Base-by-base conservation (phyloP, 1,284 basidiomycete genomes). In the Pterulicium gracile region DNA sequence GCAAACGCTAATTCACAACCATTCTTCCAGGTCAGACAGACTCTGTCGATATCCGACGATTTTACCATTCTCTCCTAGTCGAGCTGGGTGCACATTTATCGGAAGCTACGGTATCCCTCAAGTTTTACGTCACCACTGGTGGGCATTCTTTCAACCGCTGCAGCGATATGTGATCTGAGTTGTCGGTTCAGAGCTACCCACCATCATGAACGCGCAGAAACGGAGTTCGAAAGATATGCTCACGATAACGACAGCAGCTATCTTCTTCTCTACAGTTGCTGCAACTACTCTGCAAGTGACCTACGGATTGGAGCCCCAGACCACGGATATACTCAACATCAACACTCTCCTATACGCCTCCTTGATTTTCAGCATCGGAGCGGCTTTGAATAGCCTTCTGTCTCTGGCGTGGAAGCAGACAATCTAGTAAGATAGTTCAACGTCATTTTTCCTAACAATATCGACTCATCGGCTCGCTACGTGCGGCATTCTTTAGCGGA, bases 331-430 rank as follows among this genome's bases (percentile, higher is more conserved):
- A 19, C 0, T 60, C 32, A 54, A 54, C 17, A 77, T 79, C 24
- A 79, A 81, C 50, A 67, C 65, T 1, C 74, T 80, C 47, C 79
- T 76, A 76, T 77, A 80, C 52, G 73, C 69, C 2, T 78, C 77
- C 0, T 54, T 79, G 47, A 72, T 81, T 14, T 75, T 81, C 57
- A 77, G 73, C 44, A 77, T 80, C 34, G 73, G 73, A 3, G 70
- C 75, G 7, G 73, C 78, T 23, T 70, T 80, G 35, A 81, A 78
- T 52, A 75, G 75, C 56, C 60, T 79, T 14, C 55, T 79, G 0
- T 75, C 73, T 20, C 51, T 79, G 15, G 72, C 72, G 1, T 78
- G 75, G 75, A 77, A 75, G 54, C 73, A 77, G 54, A 73, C 75
- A 20, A 73, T 75, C 66, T 80, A 79, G 75, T 78, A 61, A 42